A percentile compares a stretch with the other conserved stretches of the same genome.
phyloP scores from a whole-genome alignment of 768 basidiomycete species.

The Suillus subaureus region DNA sequence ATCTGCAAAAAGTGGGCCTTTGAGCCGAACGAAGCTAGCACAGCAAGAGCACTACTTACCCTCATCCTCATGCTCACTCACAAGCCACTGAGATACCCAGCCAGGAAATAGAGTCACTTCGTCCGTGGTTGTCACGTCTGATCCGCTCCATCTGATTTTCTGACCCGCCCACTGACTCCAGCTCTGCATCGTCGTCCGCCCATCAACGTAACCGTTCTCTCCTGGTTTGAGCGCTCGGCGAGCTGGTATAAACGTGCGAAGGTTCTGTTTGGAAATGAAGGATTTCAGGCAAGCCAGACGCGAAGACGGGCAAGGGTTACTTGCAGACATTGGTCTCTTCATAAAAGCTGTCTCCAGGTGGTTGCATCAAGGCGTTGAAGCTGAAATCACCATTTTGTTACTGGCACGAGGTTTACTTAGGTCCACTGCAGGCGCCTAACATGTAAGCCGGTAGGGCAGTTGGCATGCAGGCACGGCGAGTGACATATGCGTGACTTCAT shows the following conservation, averaged over 20 bases:
- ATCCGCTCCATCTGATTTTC: constrained; percentile 43
- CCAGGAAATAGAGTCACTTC: constrained; percentile 73
- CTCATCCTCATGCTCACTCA: constrained; percentile 27
- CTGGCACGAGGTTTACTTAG: too few species aligned
- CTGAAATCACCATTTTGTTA: not conserved
- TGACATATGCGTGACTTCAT: not conserved
- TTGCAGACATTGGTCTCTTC: constrained; percentile 13
- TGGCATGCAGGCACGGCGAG: constrained; percentile 9
- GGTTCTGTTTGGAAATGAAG: constrained; percentile 50
- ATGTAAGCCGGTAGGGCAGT: not conserved
- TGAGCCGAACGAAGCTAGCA: not conserved
- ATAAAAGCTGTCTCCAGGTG: constrained; percentile 2
- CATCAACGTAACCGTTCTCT: constrained; percentile 24
- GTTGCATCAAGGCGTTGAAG: not conserved
- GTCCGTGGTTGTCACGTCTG: constrained; percentile 38
- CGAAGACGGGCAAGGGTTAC: constrained; percentile 37
- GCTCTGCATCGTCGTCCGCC: constrained; percentile 36
- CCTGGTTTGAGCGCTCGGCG: constrained; percentile 18
- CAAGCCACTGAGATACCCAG: constrained; percentile 68
- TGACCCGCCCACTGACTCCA: constrained; percentile 70
- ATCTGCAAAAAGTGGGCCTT: constrained; percentile 29
- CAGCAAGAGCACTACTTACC: constrained; percentile 16
- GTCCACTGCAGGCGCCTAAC: not conserved
- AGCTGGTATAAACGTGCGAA: constrained; percentile 30
- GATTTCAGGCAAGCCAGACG: constrained; percentile 44